Conservation (phyloP, 2,329 filamentous ascomycete species). For the Penicillium nordicum region DNA sequence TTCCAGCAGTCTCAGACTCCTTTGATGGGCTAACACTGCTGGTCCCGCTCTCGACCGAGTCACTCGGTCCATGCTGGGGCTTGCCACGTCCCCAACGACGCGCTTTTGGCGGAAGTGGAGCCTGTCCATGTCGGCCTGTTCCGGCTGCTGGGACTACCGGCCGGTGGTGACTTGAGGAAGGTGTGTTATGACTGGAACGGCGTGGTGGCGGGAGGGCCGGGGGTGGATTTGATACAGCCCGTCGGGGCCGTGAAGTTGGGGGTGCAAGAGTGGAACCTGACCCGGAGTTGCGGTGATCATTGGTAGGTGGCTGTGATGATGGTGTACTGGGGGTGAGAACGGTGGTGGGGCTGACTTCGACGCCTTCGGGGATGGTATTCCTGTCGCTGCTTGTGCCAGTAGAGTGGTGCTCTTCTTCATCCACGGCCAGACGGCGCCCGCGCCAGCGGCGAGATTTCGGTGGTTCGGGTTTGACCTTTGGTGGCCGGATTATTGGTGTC, state of each 20-base stretch:
- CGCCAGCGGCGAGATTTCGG: constrained; percentile 45
- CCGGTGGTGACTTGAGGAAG: constrained; percentile 28
- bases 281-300: constrained; percentile 24
- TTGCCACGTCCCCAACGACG: constrained; percentile 39
- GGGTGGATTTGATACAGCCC: constrained; percentile 36
- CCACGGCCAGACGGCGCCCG: constrained; percentile 34
- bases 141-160: constrained; percentile 9
- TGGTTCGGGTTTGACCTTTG: constrained; percentile 40
- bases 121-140: constrained; percentile 28
- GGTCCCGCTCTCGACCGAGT: constrained; percentile 23
- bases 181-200: constrained; percentile 32
- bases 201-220: constrained; percentile 43
- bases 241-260: constrained; percentile 25
- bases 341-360: constrained; percentile 17
- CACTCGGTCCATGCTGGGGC: constrained; percentile 22
- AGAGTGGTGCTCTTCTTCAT: constrained; percentile 28
- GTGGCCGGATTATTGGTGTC: constrained; percentile 16
- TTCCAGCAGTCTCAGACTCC: constrained; percentile 12
- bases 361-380: constrained; percentile 29
- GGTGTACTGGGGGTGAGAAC: constrained; percentile 8
- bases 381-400: constrained; percentile 22
- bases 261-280: constrained; percentile 24
- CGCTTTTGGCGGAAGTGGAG: constrained; percentile 41
- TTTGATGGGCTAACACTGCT: constrained; percentile 15
- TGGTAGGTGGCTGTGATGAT: background rate